These are phyloP conservation scores for Apiotrichum domesticum DNA, from an alignment of 1,284 basidiomycete species.

Conservation along the genomic window DNA sequence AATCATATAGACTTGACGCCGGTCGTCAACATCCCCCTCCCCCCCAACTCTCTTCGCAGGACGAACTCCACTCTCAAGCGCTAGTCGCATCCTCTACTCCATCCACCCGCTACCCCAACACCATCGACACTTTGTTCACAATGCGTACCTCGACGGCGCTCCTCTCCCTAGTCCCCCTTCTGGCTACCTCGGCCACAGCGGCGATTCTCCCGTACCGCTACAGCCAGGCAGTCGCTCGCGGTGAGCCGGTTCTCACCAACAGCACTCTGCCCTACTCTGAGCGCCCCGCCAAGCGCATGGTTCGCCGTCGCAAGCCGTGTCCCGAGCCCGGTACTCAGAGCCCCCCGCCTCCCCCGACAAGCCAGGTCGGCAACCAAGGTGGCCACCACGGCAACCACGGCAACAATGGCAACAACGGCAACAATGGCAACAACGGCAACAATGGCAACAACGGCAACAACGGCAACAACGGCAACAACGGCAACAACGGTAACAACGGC, in stretches of 20 bases:
- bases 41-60: not conserved
- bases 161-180: conserved; percentile 4
- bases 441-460: too few relatives aligned
- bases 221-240: not conserved
- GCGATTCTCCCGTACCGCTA: not conserved
- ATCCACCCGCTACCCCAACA: not conserved
- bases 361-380: too few relatives aligned
- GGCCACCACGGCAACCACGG: too few relatives aligned
- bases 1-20: not conserved
- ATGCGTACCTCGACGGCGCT: conserved; percentile 4
- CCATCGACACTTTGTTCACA: not conserved
- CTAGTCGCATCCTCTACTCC: not conserved
- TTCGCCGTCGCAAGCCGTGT: too few relatives aligned
- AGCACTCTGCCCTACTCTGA: not conserved
- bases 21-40: not conserved
- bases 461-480: not conserved
- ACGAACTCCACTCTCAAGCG: not conserved
- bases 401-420: not conserved
- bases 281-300: too few relatives aligned
- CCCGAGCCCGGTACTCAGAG: not conserved
- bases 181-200: conserved; percentile 2
- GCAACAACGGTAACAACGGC: conserved; percentile 13
- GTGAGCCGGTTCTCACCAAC: conserved; percentile 5
- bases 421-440: too few relatives aligned
- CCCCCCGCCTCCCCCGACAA: not conserved